These are phyloP conservation scores for Raffaelea albimanens DNA, from an alignment of 2,329 filamentous ascomycete species.

Conservation along the genomic window DNA sequence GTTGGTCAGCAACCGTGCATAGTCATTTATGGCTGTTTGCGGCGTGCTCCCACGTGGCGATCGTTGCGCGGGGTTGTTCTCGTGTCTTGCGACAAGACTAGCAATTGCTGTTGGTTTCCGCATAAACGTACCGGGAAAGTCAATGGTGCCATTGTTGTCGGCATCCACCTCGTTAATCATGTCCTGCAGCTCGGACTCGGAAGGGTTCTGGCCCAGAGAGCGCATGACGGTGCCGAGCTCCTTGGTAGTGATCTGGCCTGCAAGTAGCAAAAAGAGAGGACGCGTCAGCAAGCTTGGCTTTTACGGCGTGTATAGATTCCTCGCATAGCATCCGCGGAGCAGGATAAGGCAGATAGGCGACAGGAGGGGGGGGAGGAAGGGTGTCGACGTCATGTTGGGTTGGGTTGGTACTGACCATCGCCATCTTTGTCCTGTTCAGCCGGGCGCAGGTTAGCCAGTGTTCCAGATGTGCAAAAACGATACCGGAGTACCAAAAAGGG, in stretches of 20 bases:
- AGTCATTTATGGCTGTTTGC: no score
- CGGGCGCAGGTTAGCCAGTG: not conserved
- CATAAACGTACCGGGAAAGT: slow-evolving; percentile 69
- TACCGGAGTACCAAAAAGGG: no score
- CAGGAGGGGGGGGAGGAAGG: not conserved
- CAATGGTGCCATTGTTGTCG: slow-evolving; percentile 87
- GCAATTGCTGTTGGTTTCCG: not conserved
- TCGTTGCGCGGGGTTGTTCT: not conserved
- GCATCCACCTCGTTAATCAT: slow-evolving; percentile 94
- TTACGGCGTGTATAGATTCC: not conserved
- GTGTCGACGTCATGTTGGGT: no score
- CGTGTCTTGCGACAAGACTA: no score
- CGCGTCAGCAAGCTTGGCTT: slow-evolving; percentile 5
- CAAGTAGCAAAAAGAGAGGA: not conserved
- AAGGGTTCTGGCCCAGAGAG: slow-evolving; percentile 81
- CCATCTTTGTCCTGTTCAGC: slow-evolving; percentile 17
- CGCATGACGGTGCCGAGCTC: slow-evolving; percentile 86
- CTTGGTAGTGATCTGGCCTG: slow-evolving; percentile 87
- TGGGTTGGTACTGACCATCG: slow-evolving; percentile 19
- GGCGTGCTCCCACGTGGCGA: not conserved
- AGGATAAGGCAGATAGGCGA: not conserved
- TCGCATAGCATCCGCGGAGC: not conserved
- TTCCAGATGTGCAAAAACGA: no score
- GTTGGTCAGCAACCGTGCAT: not conserved
- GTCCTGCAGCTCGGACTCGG: slow-evolving; percentile 81